phyloP scores from a whole-genome alignment of 768 basidiomycete species.

The Rubroboletus pulcherrimus region DNA sequence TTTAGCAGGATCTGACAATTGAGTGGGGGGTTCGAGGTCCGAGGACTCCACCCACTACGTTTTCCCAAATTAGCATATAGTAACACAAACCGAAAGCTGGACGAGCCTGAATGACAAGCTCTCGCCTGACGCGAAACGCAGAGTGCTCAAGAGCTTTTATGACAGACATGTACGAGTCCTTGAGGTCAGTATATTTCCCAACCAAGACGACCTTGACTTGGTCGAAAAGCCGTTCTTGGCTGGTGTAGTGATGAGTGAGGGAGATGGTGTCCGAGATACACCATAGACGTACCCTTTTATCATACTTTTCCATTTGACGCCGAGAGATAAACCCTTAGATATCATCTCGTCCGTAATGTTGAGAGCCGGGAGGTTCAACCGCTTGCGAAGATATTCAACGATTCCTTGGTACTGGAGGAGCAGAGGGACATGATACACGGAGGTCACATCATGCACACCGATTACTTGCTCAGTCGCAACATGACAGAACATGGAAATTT shows the following conservation, averaged over 20 bases:
- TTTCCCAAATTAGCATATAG: conserved; percentile 4
- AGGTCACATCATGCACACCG: conserved; percentile 93
- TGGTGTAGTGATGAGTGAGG: conserved; percentile 30
- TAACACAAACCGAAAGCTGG: neutral
- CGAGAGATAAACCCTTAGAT: conserved; percentile 61
- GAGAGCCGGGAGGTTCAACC: conserved; percentile 69
- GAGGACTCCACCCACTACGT: conserved; percentile 94
- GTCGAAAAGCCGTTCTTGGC: conserved; percentile 93
- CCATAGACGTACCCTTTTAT: conserved; percentile 62
- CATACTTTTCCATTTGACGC: conserved; percentile 75
- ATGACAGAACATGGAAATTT: conserved; percentile 99
- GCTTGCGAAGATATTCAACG: conserved; percentile 72
- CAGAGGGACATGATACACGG: conserved; percentile 96
- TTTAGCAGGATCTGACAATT: conserved; percentile 73
- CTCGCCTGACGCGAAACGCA: conserved; percentile 85
- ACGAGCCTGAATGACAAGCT: conserved; percentile 74
- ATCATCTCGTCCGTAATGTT: conserved; percentile 52
- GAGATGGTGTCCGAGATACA: neutral
- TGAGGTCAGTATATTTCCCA: conserved; percentile 95
- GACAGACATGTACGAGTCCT: conserved; percentile 99
- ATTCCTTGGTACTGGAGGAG: conserved; percentile 93
- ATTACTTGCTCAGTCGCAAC: conserved; percentile 86
- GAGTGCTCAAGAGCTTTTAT: conserved; percentile 96
- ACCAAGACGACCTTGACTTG: conserved; percentile 87
- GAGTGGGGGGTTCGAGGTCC: conserved; percentile 78